Evolutionary conservation across 2,329 filamentous ascomycete genomes (phyloP).

Genomic region (Fusarium transvaalense): DNA sequence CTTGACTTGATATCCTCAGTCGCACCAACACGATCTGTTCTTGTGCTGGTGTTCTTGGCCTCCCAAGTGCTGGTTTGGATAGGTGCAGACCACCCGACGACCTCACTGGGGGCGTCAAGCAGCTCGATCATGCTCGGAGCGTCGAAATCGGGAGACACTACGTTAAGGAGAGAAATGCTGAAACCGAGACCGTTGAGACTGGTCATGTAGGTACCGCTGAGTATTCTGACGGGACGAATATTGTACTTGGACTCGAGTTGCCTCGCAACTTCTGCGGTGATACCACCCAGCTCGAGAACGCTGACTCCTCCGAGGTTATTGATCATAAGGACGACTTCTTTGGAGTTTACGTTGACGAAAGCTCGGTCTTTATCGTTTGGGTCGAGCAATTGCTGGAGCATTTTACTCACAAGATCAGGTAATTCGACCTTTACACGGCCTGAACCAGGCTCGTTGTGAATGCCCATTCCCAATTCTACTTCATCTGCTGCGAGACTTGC

Average conservation of each 20-base stretch:
- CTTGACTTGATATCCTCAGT: slow-evolving; percentile 57
- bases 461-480: slow-evolving; percentile 80
- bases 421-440: slow-evolving; percentile 65
- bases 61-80: slow-evolving; percentile 74
- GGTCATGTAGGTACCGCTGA: slow-evolving; percentile 82
- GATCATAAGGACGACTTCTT: slow-evolving; percentile 76
- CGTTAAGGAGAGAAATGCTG: slow-evolving; percentile 77
- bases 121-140: slow-evolving; percentile 75
- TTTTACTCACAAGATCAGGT: slow-evolving; percentile 68
- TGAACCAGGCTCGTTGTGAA: slow-evolving; percentile 77
- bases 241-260: slow-evolving; percentile 70
- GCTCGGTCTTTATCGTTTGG: slow-evolving; percentile 75
- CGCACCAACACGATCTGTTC: slow-evolving; percentile 54
- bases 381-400: slow-evolving; percentile 78
- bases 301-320: slow-evolving; percentile 84
- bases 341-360: slow-evolving; percentile 72
- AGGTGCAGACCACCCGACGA: slow-evolving; percentile 76
- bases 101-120: slow-evolving; percentile 77
- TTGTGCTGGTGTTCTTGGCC: slow-evolving; percentile 62
- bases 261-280: slow-evolving; percentile 74
- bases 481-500: slow-evolving; percentile 68
- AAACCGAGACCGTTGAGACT: slow-evolving; percentile 82
- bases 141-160: slow-evolving; percentile 68
- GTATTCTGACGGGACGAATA: slow-evolving; percentile 73
- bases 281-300: slow-evolving; percentile 77